These are phyloP conservation scores for Tricholoma flavovirens DNA, from an alignment of 768 basidiomycete species.

Conservation along the genomic window DNA sequence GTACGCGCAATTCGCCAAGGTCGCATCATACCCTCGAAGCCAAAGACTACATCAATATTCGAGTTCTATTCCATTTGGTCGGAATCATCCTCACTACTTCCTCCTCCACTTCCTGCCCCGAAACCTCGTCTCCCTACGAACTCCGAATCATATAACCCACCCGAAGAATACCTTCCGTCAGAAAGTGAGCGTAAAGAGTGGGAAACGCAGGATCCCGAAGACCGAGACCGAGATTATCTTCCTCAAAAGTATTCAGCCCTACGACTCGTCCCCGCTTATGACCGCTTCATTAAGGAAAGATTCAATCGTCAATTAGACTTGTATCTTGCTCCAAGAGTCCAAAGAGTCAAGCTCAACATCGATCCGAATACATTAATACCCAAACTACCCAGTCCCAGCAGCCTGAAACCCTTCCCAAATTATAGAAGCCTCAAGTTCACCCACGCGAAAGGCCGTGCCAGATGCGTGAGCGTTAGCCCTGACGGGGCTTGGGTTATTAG, in stretches of 20 bases:
- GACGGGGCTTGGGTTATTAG: conserved; percentile 89
- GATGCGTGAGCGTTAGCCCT: conserved; percentile 77
- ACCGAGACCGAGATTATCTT: conserved; percentile 84
- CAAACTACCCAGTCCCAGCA: conserved; percentile 88
- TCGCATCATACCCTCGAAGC: conserved; percentile 86
- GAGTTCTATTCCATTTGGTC: conserved; percentile 90
- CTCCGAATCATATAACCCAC: conserved; percentile 98
- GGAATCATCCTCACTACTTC: conserved; percentile 62
- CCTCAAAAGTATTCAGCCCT: conserved; percentile 82
- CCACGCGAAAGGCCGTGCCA: conserved; percentile 62
- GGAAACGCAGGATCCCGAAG: conserved; percentile 80
- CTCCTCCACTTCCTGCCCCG: conserved; percentile 90
- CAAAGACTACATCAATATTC: conserved; percentile 62
- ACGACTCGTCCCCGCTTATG: conserved; percentile 88
- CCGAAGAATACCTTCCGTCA: conserved; percentile 90
- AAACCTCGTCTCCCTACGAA: conserved; percentile 86
- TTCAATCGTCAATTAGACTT: conserved; percentile 93
- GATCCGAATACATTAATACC: conserved; percentile 90
- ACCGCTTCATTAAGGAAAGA: conserved; percentile 87
- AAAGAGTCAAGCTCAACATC: conserved; percentile 81
- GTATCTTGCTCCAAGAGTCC: conserved; percentile 92
- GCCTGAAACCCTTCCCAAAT: conserved; percentile 90
- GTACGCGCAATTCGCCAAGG: conserved; percentile 97
- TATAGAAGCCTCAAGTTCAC: conserved; percentile 68
- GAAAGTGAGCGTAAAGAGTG: conserved; percentile 77